Evolutionary conservation across 768 basidiomycete genomes (phyloP), one percentile per base, ranked within the genome.

Genomic region (Lactarius hatsudake): DNA sequence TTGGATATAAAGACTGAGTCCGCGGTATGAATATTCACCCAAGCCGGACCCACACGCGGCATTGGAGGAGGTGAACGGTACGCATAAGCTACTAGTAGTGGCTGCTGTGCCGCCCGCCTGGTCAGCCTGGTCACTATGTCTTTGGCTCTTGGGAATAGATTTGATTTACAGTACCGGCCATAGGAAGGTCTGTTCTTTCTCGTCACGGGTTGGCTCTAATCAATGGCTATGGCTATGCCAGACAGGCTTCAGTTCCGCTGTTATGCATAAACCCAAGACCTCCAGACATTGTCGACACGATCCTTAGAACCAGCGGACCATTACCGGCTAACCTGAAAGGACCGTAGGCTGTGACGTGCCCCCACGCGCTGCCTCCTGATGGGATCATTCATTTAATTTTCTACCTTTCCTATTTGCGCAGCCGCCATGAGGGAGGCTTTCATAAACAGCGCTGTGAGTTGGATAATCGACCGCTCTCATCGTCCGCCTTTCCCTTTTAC

Each of bases 1-100:
- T 61, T 53, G 17, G 68, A 30, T 73, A 82, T 81, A 77, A 74
- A 68, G 69, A 43, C 77, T 54, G 87, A 90, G 74, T n/a, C 88
- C 87, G 20, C 78, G 77, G 42, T 91, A 79, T 75, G 87, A 85
- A 28, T 79, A 79, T 61, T 78, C 79, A 55, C 78, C 82, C 51
- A 87, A 83, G 75, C 73, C 74, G 36, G 84, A 89, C 74, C 81
- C 76, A n/a, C 88, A 87, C 73, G 81, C 78, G 65, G 81, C 80
- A 65, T 66, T 85, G 68, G 86, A 85, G 78, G 60, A 28, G 48
- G 34, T 40, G 34, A 60, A 17, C 64, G 62, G 62, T 71, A 70
- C n/a, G 28, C 51, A 17, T 66, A 34, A 34, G 8, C 34, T 34
- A 34, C 34, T 34, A 34, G 34, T 36, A 28, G 36, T 8, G 20